Evolutionary conservation across 306 rosid species (phyloP).

Genomic region (Corylus americana): DNA sequence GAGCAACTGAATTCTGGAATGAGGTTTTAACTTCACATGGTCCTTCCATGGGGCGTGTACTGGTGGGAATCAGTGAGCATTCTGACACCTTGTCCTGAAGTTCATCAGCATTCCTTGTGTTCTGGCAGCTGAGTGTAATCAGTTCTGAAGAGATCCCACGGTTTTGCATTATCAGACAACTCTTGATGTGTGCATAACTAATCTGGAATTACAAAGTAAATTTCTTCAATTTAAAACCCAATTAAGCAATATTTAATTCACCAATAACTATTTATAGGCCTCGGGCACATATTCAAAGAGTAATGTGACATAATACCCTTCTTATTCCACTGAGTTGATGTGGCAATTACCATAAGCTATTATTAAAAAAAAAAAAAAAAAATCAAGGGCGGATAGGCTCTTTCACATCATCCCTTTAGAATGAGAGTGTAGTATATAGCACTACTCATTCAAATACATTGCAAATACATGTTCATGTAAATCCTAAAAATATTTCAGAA

Average conservation of each 20-base stretch:
- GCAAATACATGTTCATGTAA: constrained; percentile 5
- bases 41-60: constrained; percentile 18
- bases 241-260: constrained; percentile 15
- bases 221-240: constrained; percentile 29
- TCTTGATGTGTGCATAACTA: constrained; percentile 68
- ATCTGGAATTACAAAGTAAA: constrained; percentile 46
- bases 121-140: constrained; percentile 21
- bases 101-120: constrained; percentile 32
- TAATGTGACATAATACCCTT: too few relatives aligned
- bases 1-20: constrained; percentile 12
- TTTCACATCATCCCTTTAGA: too few relatives aligned
- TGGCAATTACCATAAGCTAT: too few relatives aligned
- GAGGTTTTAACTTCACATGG: constrained; percentile 24
- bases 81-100: constrained; percentile 24
- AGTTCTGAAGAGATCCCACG: constrained; percentile 48
- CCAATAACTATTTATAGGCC: neutral
- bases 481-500: constrained; percentile 10
- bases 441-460: neutral
- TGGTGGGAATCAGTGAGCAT: constrained; percentile 27
- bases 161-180: constrained; percentile 51
- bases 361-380: too few relatives aligned
- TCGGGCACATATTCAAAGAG: too few relatives aligned
- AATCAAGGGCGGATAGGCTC: too few relatives aligned
- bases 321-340: too few relatives aligned
- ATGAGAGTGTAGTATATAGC: too few relatives aligned